These are phyloP conservation scores for Zygoascus ofunaensis DNA, from an alignment of 805 yeast species.

Conservation along the genomic window DNA sequence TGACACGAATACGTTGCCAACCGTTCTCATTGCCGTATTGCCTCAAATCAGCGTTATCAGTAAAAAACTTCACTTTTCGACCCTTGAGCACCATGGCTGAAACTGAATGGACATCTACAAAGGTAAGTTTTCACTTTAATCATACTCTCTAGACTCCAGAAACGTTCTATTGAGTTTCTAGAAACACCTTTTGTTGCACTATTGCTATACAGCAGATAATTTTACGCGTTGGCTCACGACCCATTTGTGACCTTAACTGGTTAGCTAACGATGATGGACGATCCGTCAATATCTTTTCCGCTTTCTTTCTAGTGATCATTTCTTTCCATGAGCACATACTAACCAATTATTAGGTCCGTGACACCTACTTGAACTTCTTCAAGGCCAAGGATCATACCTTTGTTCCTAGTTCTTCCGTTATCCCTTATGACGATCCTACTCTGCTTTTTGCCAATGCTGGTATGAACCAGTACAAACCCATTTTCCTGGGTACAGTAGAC, in stretches of 20 bases:
- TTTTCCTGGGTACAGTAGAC: slow-evolving; percentile 93
- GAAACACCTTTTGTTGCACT: too few species aligned
- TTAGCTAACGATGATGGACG: too few species aligned
- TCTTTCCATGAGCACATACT: neutral
- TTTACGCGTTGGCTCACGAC: too few species aligned
- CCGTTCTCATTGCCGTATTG: too few species aligned
- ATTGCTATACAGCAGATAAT: too few species aligned
- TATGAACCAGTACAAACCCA: slow-evolving; percentile 98
- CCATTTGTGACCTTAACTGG: too few species aligned
- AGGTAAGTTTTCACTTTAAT: slow-evolving; percentile 2
- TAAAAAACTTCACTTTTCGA: neutral
- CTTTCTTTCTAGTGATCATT: too few species aligned
- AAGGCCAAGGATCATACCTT: slow-evolving; percentile 58
- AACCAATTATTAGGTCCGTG: slow-evolving; percentile 49
- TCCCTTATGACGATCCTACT: slow-evolving; percentile 98
- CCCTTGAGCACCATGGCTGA: neutral
- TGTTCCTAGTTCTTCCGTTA: slow-evolving; percentile 88
- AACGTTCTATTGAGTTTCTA: too few species aligned
- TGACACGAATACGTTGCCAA: neutral
- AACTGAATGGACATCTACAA: slow-evolving; percentile 5
- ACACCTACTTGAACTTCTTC: slow-evolving; percentile 79
- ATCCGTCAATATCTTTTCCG: too few species aligned
- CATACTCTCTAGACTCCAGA: neutral
- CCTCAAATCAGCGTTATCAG: neutral
- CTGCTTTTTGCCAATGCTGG: slow-evolving; percentile 96